Evolutionary conservation across 352 stramenopile species (phyloP).

Genomic region (Blastocystis hominis): DNA sequence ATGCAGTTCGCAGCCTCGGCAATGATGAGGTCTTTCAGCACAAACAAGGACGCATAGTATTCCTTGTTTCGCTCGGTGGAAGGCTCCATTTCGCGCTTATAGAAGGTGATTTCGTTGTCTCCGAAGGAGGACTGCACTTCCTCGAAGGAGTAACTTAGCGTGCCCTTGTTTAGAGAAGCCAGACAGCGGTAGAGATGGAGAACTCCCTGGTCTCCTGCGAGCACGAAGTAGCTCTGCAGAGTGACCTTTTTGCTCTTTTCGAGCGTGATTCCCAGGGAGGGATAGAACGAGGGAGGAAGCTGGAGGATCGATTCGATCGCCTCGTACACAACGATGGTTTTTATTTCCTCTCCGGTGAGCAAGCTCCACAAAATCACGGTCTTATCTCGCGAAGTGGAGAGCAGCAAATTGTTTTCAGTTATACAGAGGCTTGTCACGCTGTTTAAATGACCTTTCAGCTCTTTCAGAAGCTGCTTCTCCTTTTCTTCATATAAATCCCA

Average conservation of each 20-base stretch:
- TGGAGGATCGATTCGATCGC: conserved; percentile 71
- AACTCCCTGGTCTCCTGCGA: conserved; percentile 68
- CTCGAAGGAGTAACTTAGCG: not conserved
- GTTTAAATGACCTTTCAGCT: conserved; percentile 76
- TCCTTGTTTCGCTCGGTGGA: conserved; percentile 60
- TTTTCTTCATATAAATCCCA: conserved; percentile 75
- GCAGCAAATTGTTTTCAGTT: conserved; percentile 70
- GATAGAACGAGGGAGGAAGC: conserved; percentile 66
- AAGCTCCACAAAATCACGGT: conserved; percentile 79
- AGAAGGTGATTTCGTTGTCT: conserved; percentile 71
- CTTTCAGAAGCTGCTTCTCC: conserved; percentile 65
- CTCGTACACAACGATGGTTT: conserved; percentile 74
- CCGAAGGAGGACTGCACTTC: conserved; percentile 70
- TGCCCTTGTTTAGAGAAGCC: not conserved
- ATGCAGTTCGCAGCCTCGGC: not conserved
- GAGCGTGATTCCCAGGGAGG: conserved; percentile 62
- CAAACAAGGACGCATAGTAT: conserved; percentile 36
- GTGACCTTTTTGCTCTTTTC: conserved; percentile 60
- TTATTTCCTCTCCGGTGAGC: conserved; percentile 67
- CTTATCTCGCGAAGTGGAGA: conserved; percentile 72
- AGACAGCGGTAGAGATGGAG: conserved; percentile 63
- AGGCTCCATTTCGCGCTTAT: conserved; percentile 66
- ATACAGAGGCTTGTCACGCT: conserved; percentile 59
- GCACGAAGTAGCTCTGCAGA: conserved; percentile 69
- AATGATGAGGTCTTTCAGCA: not conserved